Evolutionary conservation across 306 rosid genomes (phyloP).

Genomic region (Gastrolobium villosum): DNA sequence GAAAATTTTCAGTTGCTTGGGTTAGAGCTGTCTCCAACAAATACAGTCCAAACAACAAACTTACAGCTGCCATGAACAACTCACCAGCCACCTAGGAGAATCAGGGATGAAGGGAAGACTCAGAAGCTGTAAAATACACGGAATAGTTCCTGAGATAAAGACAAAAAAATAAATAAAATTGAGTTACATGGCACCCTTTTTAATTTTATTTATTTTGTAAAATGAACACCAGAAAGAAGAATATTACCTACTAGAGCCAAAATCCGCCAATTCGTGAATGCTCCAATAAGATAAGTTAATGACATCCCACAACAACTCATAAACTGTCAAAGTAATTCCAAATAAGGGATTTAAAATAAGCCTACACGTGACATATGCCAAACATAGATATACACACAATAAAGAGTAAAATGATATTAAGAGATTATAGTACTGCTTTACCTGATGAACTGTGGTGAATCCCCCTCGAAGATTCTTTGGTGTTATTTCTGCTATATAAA

Average conservation of each 20-base stretch:
- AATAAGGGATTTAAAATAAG: conserved; percentile 26
- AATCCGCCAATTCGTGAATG: conserved; percentile 64
- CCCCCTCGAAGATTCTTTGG: conserved; percentile 80
- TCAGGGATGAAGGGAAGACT: conserved; percentile 81
- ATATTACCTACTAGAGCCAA: conserved; percentile 67
- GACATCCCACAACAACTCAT: conserved; percentile 75
- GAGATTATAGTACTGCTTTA: conserved; percentile 38
- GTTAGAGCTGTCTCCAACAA: not conserved
- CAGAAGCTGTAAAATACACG: conserved; percentile 72
- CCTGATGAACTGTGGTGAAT: conserved; percentile 77
- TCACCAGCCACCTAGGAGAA: conserved; percentile 97
- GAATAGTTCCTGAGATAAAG: conserved; percentile 60
- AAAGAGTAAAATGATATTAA: conserved; percentile 27
- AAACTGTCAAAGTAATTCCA: conserved; percentile 58
- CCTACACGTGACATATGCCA: conserved; percentile 13
- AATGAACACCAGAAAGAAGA: conserved; percentile 9
- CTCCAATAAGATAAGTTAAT: conserved; percentile 72
- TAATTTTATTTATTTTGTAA: conserved; percentile 31
- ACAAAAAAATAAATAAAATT: not conserved
- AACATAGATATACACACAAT: conserved; percentile 27
- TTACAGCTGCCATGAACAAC: conserved; percentile 32
- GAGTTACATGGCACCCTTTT: conserved; percentile 2
- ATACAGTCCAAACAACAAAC: conserved; percentile 22
- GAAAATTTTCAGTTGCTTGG: conserved; percentile 13
- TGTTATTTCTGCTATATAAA: conserved; percentile 80